Base-by-base conservation (phyloP, 2,329 filamentous ascomycete species). In the Fusarium pseudograminearum region DNA sequence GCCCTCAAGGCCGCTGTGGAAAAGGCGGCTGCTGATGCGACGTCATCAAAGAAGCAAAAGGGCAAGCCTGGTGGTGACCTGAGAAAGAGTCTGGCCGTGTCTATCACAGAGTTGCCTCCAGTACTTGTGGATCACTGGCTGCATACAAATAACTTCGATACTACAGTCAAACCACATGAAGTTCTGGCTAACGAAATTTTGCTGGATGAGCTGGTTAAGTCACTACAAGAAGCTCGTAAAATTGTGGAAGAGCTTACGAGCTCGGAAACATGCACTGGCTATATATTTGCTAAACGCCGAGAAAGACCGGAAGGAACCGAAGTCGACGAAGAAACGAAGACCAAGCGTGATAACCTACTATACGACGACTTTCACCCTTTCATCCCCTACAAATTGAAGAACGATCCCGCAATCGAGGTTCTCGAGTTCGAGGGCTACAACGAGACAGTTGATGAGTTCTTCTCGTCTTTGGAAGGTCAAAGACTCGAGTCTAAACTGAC, bases 341-440 rank as follows among this genome's bases (percentile, higher is more conserved):
- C 77, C 10, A 82, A 81, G 56, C 76, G 80, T 12, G 79, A 82
- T 6, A 82, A 84, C 46, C 77, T 96, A 8, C 82, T 97, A 3
- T 99, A 98, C 76, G 92, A 98, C 57, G 96, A 99, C 74, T 98
- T 98, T 74, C 95, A 98, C 73, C 96, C 96, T 0, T 98, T 98
- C 78, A 83, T 91, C 40, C 96, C 96, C 0, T 83, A 86, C 24
- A 95, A 98, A 72, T 92, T 97, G 66, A 88, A 90, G 66, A 84
- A 87, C 9, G 89, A 94, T 58, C 82, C 89, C 0, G 81, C 84
- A 0, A 87, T 90, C 26, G 86, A 88, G 5, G 88, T 97, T 18
- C 76, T 98, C 15, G 88, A 93, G 56, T 94, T 94, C 70, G 87
- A 93, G 9, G 91, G 90, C 12, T 98, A 97, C 83, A 98, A 98